Conservation (phyloP, 176 grass and related monocot species). For the Zoysia pacifica region DNA sequence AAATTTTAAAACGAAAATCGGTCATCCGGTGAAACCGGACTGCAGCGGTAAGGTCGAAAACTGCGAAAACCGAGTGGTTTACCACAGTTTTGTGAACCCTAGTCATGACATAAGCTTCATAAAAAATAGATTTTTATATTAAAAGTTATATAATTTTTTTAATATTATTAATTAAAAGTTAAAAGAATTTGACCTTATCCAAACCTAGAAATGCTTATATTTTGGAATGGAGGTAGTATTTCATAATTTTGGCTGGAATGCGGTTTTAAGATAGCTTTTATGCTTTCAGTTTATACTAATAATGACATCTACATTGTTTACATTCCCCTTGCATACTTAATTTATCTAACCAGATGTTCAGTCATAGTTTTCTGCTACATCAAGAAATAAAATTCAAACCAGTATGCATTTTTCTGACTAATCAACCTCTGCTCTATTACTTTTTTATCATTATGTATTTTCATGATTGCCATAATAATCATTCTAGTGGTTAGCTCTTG, state of each 20-base stretch:
- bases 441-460: not conserved
- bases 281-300: not conserved
- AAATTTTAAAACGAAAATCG: too few relatives aligned
- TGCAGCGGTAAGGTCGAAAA: too few relatives aligned
- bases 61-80: too few relatives aligned
- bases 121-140: too few relatives aligned
- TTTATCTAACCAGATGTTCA: not conserved
- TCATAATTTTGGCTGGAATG: not conserved
- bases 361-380: not conserved
- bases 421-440: not conserved
- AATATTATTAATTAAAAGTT: too few relatives aligned
- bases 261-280: not conserved
- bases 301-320: not conserved
- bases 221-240: not conserved
- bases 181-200: too few relatives aligned
- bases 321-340: not conserved
- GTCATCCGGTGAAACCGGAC: too few relatives aligned
- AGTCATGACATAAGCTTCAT: too few relatives aligned
- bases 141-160: too few relatives aligned
- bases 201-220: too few relatives aligned
- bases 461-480: not conserved
- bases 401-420: not conserved
- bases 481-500: not conserved
- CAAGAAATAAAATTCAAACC: not conserved
- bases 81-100: too few relatives aligned